Evolutionary conservation across 1,139 yeast genomes (phyloP), one percentile per base, ranked within the genome.

Genomic region (Candida mesenterica): DNA sequence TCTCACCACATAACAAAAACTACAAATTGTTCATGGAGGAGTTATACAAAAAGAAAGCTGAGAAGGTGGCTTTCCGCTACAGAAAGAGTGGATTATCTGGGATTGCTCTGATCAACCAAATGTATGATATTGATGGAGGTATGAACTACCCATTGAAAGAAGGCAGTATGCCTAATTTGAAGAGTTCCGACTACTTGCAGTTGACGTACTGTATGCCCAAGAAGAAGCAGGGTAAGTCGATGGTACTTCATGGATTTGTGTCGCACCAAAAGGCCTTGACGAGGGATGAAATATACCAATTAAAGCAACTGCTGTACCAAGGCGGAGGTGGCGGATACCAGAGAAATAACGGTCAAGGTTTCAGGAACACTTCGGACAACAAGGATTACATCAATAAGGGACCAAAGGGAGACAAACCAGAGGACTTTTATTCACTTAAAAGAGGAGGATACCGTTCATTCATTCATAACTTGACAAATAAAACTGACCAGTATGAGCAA

Each of bases 181-280:
- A 77, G 14, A 77, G 78, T 19, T 64, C 65, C 33, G 65, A 75
- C 15, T 79, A 77, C 42, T 56, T 88, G 38, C 76, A 75, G 37
- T 65, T 80, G 2, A 65, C 67, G 33, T 92, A 83, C 53, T 57
- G 67, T 31, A 75, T 85, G 75, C 77, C 78, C 3, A 57, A 65
- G 13, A 71, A 74, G 37, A 55, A 56, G 5, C 61, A 50, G 4
- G 84, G 86, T 36, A 92, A 92, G 55, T 83, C 95, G 3, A 85
- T 92, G 86, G 65, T 92, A 17, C 61, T 92, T 42, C 85, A 82
- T 36, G 97, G 97, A 0, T 86, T 71, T 49, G 77, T 81, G 41
- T 73, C 88, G 2, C 81, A 80, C 41, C 62, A 63, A 15, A 70
- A 72, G 9, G 82, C 82, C 2, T 66, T 90, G 32, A 77, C 79